Evolutionary conservation across 2,329 filamentous ascomycete species (phyloP).

Genomic region (Pyrenophora tritici-repentis): DNA sequence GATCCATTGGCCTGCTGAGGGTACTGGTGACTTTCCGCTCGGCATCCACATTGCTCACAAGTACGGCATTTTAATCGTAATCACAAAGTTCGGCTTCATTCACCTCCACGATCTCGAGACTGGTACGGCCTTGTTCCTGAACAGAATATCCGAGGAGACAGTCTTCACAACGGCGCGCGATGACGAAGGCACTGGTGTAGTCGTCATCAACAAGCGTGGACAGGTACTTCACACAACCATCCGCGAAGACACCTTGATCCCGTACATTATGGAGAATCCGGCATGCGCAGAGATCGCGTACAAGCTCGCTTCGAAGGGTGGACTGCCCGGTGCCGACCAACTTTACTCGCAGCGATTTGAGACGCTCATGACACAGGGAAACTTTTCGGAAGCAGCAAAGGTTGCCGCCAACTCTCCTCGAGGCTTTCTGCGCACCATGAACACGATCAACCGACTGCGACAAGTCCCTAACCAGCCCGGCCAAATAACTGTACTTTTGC

Average conservation of each 20-base stretch:
- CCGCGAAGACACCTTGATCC: constrained; percentile 88
- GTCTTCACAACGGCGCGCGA: constrained; percentile 95
- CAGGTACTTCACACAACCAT: constrained; percentile 94
- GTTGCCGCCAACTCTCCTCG: constrained; percentile 95
- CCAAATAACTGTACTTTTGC: constrained; percentile 90
- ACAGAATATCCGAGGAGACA: constrained; percentile 98
- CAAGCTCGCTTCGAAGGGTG: constrained; percentile 92
- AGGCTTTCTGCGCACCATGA: constrained; percentile 89
- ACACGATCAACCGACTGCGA: constrained; percentile 97
- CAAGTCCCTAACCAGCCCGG: constrained; percentile 77
- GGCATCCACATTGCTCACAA: constrained; percentile 96
- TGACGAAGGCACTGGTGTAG: constrained; percentile 80
- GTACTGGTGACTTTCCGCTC: constrained; percentile 95
- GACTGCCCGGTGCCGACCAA: constrained; percentile 90
- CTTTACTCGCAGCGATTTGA: constrained; percentile 94
- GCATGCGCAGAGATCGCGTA: constrained; percentile 92
- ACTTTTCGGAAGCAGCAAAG: constrained; percentile 89
- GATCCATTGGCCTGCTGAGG: constrained; percentile 95
- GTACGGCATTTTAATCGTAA: constrained; percentile 95
- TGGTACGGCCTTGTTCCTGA: constrained; percentile 97
- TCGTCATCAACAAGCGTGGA: constrained; percentile 96
- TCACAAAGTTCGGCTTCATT: constrained; percentile 99
- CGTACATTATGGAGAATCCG: constrained; percentile 94
- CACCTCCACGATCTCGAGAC: constrained; percentile 98
- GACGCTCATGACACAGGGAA: constrained; percentile 76